phyloP scores from a whole-genome alignment of 2,329 filamentous ascomycete genomes.

The Verticillium albo-atrum region DNA sequence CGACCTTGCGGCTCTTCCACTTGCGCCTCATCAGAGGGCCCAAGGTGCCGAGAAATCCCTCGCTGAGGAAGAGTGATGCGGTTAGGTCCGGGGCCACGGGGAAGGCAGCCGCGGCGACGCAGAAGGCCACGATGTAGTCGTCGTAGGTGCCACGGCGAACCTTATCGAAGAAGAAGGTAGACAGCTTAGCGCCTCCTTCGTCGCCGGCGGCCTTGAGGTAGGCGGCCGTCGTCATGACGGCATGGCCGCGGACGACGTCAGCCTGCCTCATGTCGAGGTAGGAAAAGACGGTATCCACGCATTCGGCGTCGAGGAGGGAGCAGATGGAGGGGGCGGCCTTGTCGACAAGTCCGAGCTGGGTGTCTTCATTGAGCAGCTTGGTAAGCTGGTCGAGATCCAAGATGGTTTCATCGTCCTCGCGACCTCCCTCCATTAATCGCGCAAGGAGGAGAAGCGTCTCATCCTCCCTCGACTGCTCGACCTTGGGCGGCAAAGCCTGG shows the following conservation, averaged over 20 bases:
- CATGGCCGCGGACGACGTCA: slow-evolving; percentile 70
- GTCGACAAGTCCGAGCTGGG: slow-evolving; percentile 28
- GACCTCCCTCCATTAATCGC: slow-evolving; percentile 83
- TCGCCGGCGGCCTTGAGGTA: slow-evolving; percentile 75
- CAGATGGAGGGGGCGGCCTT: slow-evolving; percentile 45
- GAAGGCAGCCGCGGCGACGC: slow-evolving; percentile 83
- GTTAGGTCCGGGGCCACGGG: slow-evolving; percentile 76
- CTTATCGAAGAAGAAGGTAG: slow-evolving; percentile 68
- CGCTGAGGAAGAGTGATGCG: slow-evolving; percentile 76
- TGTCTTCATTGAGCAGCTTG: slow-evolving; percentile 54
- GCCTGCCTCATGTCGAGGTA: slow-evolving; percentile 82
- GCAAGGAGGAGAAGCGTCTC: slow-evolving; percentile 76
- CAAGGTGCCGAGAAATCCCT: slow-evolving; percentile 77
- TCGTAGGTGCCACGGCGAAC: slow-evolving; percentile 75
- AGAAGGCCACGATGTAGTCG: slow-evolving; percentile 87
- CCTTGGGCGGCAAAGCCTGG: slow-evolving; percentile 22
- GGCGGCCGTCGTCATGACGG: slow-evolving; percentile 75
- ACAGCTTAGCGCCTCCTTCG: slow-evolving; percentile 64
- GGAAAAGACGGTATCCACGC: slow-evolving; percentile 79
- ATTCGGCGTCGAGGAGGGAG: slow-evolving; percentile 65
- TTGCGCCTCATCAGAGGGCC: slow-evolving; percentile 72
- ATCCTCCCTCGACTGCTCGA: slow-evolving; percentile 43
- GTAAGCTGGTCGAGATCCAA: slow-evolving; percentile 54
- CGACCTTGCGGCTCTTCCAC: slow-evolving; percentile 80
- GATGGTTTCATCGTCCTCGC: slow-evolving; percentile 72